Conservation (phyloP, 2,329 filamentous ascomycete species). For the Pyrenophora graminea region DNA sequence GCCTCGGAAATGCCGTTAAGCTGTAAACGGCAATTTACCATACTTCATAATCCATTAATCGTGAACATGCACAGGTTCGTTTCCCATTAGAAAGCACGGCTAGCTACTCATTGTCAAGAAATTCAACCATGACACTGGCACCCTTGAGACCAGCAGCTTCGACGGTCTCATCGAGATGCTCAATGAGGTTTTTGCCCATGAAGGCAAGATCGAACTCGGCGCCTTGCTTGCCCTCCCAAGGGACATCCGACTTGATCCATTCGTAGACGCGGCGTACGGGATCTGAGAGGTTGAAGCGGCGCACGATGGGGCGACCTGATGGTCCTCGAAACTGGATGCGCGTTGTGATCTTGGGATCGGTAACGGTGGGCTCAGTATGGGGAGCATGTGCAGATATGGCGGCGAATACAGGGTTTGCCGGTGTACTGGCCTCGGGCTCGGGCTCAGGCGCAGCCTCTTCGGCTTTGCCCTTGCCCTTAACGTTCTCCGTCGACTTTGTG, state of each 20-base stretch:
- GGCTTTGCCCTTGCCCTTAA: conserved; percentile 54
- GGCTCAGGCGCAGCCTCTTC: conserved; percentile 20
- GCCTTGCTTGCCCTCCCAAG: conserved; percentile 79
- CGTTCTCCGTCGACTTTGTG: conserved; percentile 68
- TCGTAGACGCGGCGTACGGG: conserved; percentile 85
- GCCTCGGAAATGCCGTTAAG: neutral
- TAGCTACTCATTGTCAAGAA: conserved; percentile 47
- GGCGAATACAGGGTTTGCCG: conserved; percentile 60
- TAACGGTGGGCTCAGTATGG: conserved; percentile 75
- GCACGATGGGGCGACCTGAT: conserved; percentile 80
- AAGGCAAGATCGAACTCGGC: conserved; percentile 84
- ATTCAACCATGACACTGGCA: conserved; percentile 94
- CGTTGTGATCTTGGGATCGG: conserved; percentile 71
- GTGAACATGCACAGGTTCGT: neutral
- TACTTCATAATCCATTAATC: neutral
- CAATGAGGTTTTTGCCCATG: conserved; percentile 85
- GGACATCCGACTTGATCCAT: conserved; percentile 85
- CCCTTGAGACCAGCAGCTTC: conserved; percentile 85
- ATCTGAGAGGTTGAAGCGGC: conserved; percentile 79
- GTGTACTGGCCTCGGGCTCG: conserved; percentile 12
- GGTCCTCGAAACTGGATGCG: conserved; percentile 80
- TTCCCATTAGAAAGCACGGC: neutral
- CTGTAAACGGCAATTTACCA: no score
- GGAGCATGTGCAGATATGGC: conserved; percentile 72
- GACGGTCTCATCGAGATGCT: conserved; percentile 72